A percentile compares a stretch with the other conserved stretches of the same genome.
Conservation (phyloP, 1,139 yeast genomes). For the Yamadazyma atlantica region DNA sequence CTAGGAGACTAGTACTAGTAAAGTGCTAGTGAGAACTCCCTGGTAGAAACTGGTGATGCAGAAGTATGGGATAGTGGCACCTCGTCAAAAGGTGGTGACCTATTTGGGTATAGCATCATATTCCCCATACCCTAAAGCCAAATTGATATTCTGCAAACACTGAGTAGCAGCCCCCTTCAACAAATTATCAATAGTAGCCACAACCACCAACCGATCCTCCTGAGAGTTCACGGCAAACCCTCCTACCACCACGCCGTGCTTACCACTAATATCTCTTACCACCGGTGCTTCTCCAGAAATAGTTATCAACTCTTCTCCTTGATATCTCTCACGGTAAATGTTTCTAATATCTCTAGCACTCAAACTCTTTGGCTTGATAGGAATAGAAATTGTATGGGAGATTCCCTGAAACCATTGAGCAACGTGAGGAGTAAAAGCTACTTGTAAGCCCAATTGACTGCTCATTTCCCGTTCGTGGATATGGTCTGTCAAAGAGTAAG, state of each 20-base stretch:
- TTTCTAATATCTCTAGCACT: constrained; percentile 82
- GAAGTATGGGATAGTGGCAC: too few species aligned
- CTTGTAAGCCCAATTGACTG: constrained; percentile 68
- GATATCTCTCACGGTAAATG: constrained; percentile 84
- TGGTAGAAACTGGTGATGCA: too few species aligned
- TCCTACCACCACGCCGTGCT: constrained; percentile 92
- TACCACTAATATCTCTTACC: constrained; percentile 87
- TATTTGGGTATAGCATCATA: constrained; percentile 94
- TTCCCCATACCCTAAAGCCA: constrained; percentile 87
- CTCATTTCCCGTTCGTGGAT: constrained; percentile 94
- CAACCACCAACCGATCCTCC: constrained; percentile 88
- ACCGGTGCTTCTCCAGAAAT: constrained; percentile 89
- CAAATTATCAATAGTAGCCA: constrained; percentile 92
- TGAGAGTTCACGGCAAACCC: constrained; percentile 91
- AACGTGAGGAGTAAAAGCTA: constrained; percentile 94
- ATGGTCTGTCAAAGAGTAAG: constrained; percentile 94
- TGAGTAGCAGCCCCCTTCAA: constrained; percentile 99
- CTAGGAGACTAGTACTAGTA: too few species aligned
- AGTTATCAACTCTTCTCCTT: constrained; percentile 81
- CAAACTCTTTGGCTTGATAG: constrained; percentile 67
- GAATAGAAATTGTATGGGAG: constrained; percentile 86
- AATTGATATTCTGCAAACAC: constrained; percentile 92
- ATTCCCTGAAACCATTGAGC: constrained; percentile 99
- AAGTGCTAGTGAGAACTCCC: too few species aligned
- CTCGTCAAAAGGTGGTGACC: too few species aligned